phyloP scores from a whole-genome alignment of 495 filamentous ascomycete species.

The Neurospora sp. region DNA sequence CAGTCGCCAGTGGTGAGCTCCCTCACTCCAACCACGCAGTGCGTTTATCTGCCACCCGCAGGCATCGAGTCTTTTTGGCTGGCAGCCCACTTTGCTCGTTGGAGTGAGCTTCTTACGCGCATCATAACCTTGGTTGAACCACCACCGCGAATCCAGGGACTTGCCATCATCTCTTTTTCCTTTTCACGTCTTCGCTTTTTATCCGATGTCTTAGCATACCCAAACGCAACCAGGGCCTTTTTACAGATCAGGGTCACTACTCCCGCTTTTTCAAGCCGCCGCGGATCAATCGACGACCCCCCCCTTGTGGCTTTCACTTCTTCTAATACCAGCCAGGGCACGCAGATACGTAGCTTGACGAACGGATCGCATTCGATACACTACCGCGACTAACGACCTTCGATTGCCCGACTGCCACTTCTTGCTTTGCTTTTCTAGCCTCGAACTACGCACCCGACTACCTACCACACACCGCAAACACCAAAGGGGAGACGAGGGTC shows the following conservation, averaged over 20 bases:
- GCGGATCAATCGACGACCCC: background rate
- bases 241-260: background rate
- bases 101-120: background rate
- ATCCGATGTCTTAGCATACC: background rate
- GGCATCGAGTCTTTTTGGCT: background rate
- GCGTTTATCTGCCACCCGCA: background rate
- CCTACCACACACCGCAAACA: background rate
- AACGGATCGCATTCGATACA: background rate
- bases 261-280: background rate
- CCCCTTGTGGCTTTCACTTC: background rate
- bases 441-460: background rate
- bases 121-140: background rate
- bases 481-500: background rate
- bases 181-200: background rate
- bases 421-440: background rate
- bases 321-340: background rate
- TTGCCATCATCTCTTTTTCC: background rate
- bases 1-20: background rate
- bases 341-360: background rate
- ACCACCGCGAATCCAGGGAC: background rate
- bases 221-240: background rate
- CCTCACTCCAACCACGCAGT: background rate
- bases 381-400: background rate
- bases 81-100: background rate
- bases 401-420: background rate